A percentile compares a stretch with the other conserved stretches of the same genome.
These are phyloP conservation scores for Phytophthora citricola DNA, from an alignment of 352 stramenopile species.

Conservation along the genomic window DNA sequence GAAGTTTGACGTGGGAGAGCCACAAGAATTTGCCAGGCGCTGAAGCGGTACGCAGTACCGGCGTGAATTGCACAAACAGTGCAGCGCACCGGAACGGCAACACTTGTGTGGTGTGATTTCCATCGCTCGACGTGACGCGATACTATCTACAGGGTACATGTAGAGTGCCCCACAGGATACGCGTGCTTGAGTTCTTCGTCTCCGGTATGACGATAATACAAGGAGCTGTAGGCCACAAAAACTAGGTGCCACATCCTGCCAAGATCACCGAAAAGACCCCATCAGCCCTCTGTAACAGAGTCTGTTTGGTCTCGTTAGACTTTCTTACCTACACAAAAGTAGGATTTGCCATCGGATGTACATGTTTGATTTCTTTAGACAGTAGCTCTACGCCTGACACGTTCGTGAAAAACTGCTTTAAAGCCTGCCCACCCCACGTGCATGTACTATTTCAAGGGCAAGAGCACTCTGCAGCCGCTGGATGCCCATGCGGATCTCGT, in stretches of 20 bases:
- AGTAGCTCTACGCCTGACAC: slow-evolving; percentile 10
- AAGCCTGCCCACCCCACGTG: background rate
- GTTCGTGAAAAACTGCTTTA: slow-evolving; percentile 9
- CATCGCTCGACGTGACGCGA: background rate
- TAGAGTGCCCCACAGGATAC: too few species aligned
- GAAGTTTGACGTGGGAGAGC: slow-evolving; percentile 32
- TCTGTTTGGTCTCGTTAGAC: too few species aligned
- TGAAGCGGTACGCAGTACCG: slow-evolving; percentile 16
- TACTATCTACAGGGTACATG: too few species aligned
- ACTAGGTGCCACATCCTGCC: too few species aligned
- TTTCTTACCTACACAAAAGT: too few species aligned
- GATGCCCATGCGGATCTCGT: slow-evolving; percentile 75
- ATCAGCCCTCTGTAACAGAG: too few species aligned
- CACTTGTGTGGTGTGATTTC: background rate
- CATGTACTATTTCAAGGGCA: slow-evolving; percentile 26
- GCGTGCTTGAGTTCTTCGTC: background rate
- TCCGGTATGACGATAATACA: too few species aligned
- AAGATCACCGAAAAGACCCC: too few species aligned
- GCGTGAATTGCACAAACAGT: slow-evolving; percentile 31
- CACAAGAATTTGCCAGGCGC: slow-evolving; percentile 26
- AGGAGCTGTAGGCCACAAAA: too few species aligned
- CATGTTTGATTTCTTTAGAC: too few species aligned
- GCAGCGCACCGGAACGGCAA: slow-evolving; percentile 10
- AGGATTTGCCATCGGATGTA: too few species aligned
- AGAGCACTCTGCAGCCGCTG: slow-evolving; percentile 56